These are phyloP conservation scores for Talaromyces albobiverticillius DNA, from an alignment of 2,329 filamentous ascomycete species.

Conservation along the genomic window DNA sequence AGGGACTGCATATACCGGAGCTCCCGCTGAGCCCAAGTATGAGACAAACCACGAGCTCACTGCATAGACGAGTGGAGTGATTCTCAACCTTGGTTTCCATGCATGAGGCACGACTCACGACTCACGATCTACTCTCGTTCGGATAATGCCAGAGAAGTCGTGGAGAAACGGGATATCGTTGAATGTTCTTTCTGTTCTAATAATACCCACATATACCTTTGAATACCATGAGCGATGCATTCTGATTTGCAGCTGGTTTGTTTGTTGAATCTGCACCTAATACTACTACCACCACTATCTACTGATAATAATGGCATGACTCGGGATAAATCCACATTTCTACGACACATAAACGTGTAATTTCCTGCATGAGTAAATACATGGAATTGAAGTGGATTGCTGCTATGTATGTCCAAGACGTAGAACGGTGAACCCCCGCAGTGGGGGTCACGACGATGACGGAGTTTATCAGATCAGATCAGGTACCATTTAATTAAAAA, in stretches of 20 bases:
- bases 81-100: not conserved
- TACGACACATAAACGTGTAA: no score
- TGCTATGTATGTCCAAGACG: no score
- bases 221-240: conserved; percentile 8
- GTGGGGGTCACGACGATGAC: not conserved
- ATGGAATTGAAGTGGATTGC: no score
- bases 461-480: not conserved
- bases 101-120: no score
- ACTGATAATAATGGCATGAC: not conserved
- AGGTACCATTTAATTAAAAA: not conserved
- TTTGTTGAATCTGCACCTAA: not conserved
- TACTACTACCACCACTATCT: not conserved
- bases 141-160: not conserved
- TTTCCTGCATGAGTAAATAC: no score
- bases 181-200: not conserved
- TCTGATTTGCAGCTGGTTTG: not conserved
- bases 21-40: conserved; percentile 13
- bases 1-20: conserved; percentile 6
- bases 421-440: not conserved
- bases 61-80: conserved; percentile 9
- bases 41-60: conserved; percentile 13
- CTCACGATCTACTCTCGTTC: not conserved
- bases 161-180: not conserved
- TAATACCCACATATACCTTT: conserved; percentile 10
- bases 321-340: no score